Evolutionary conservation across 1,284 basidiomycete species (phyloP).

Genomic region (Sanghuangporus weigelae): DNA sequence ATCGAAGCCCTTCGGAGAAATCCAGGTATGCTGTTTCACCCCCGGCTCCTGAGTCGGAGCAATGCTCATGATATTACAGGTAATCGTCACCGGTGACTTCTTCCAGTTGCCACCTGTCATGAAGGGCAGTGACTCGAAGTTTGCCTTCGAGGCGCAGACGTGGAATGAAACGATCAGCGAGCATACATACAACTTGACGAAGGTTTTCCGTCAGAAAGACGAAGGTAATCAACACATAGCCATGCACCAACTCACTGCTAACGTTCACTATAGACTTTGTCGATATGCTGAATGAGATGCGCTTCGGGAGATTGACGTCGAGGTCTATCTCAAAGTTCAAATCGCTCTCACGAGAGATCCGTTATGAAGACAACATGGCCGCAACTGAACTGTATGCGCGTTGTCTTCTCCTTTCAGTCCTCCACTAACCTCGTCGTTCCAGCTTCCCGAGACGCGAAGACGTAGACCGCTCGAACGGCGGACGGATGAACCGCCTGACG

Average conservation of each 20-base stretch:
- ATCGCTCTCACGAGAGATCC: constrained; percentile 49
- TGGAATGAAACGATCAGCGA: constrained; percentile 76
- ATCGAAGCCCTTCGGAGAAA: constrained; percentile 83
- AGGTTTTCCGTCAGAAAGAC: constrained; percentile 81
- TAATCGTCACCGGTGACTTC: constrained; percentile 93
- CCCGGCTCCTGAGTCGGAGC: not conserved
- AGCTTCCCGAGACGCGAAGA: constrained; percentile 60
- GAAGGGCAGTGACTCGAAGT: constrained; percentile 42
- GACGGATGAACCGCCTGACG: constrained; percentile 32
- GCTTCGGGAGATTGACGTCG: constrained; percentile 65
- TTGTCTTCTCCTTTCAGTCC: not conserved
- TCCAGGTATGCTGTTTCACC: constrained; percentile 57
- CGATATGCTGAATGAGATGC: constrained; percentile 89
- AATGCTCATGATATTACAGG: constrained; percentile 31
- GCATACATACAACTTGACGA: constrained; percentile 80
- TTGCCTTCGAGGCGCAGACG: constrained; percentile 85
- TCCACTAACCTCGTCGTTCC: not conserved
- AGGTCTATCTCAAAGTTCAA: constrained; percentile 59
- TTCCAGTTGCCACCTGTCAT: constrained; percentile 94
- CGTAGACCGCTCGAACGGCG: constrained; percentile 54
- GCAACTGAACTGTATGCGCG: constrained; percentile 64
- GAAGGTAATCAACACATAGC: constrained; percentile 13
- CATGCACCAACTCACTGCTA: not conserved
- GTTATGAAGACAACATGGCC: constrained; percentile 67
- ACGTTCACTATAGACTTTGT: constrained; percentile 59